phyloP scores from a whole-genome alignment of 768 basidiomycete genomes.

The Amyloporia xantha region DNA sequence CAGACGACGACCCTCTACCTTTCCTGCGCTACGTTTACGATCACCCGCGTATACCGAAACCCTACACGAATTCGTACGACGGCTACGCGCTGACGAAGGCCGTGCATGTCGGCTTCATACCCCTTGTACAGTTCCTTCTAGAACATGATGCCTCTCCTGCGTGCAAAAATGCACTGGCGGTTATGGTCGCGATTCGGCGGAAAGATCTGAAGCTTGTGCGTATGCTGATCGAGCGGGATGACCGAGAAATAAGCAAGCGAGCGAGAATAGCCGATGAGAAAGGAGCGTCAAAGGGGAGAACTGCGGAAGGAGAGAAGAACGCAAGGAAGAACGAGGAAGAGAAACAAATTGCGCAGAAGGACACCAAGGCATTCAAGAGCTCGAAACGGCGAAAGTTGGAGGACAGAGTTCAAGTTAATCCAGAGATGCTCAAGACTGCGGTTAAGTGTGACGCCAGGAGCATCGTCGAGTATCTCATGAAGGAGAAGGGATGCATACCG shows the following conservation, averaged over 20 bases:
- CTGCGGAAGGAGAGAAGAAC: not conserved
- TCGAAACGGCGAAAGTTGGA: slow-evolving; percentile 48
- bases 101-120: slow-evolving; percentile 54
- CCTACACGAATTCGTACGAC: slow-evolving; percentile 57
- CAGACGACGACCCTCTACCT: slow-evolving; percentile 51
- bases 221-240: slow-evolving; percentile 63
- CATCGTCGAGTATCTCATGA: slow-evolving; percentile 63
- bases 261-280: slow-evolving; percentile 12
- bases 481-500: slow-evolving; percentile 67
- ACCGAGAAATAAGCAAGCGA: not conserved
- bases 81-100: slow-evolving; percentile 84
- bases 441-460: slow-evolving; percentile 59
- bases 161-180: slow-evolving; percentile 53
- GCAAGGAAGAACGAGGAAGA: not conserved
- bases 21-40: slow-evolving; percentile 54
- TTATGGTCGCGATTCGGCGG: slow-evolving; percentile 69
- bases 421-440: slow-evolving; percentile 59
- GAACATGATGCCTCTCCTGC: slow-evolving; percentile 64
- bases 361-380: slow-evolving; percentile 1
- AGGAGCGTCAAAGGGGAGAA: slow-evolving; percentile 18
- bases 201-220: slow-evolving; percentile 63
- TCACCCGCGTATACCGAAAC: slow-evolving; percentile 31
- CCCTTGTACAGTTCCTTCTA: slow-evolving; percentile 68
- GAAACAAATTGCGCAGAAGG: too few species aligned
- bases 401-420: slow-evolving; percentile 50